Evolutionary conservation across 2,329 filamentous ascomycete genomes (phyloP), one percentile per base, ranked within the genome.

Genomic region (Epichloe gansuensis): DNA sequence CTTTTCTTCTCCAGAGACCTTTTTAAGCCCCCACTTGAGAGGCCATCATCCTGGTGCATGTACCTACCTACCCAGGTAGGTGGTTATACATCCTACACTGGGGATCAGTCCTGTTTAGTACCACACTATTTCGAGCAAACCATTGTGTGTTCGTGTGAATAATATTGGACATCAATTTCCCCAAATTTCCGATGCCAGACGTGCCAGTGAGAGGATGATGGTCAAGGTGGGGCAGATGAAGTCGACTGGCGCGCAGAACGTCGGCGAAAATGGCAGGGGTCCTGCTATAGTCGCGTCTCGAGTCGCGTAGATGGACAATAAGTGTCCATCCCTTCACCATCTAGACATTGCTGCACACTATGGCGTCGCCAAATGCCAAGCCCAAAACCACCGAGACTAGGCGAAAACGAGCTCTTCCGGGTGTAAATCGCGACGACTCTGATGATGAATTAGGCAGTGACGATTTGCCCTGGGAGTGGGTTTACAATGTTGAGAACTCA

Each of bases 361-460:
- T 66, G 64, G 55, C 61, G 2, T 60, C 60, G 31, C 60, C 55
- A 49, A 55, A 47, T 42, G 50, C 54, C 54, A 48, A 52, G 34
- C 57, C 50, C 46, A 60, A 54, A 39, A 52, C 35, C 21, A 52
- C 56, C 9, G 58, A 60, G 54, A 48, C 63, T 15, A 57, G 61
- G 23, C 56, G 51, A 5, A 60, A 57, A 34, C 56, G 59, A 45
- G 46, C 45, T 3, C 52, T 56, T 9, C 56, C 81, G 67, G 85
- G 83, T 34, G 75, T 90, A 11, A 69, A 74, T 6, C 77, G 86
- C 61, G 87, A 93, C 56, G 86, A 95, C 65, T 94, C 88, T 0
- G 90, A 95, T 65, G 90, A 95, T 67, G 91, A 95, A 66, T 78
- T 94, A 25, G 85, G 82, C 31, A 74, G 78, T 38, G 82, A 87